A percentile compares a stretch with the other conserved stretches of the same genome.
Conservation (phyloP, 75 land plant genomes). For the Pinus tabuliformis region DNA sequence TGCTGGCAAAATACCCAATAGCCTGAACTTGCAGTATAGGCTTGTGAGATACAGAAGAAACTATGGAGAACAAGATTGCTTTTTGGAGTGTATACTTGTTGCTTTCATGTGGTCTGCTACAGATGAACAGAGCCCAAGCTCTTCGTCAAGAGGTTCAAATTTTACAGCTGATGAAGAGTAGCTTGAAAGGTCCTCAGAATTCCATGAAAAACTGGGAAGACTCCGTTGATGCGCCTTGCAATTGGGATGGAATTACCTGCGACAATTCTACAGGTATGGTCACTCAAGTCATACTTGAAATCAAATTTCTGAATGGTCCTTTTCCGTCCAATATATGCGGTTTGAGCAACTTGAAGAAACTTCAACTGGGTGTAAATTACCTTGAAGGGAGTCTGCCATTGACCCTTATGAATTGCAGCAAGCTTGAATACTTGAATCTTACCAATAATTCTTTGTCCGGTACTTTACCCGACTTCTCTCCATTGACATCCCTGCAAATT, state of each 20-base stretch:
- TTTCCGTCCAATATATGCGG: background rate
- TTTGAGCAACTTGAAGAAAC: background rate
- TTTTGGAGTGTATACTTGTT: background rate
- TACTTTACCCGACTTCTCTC: slow-evolving; percentile 41
- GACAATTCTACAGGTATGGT: slow-evolving; percentile 25
- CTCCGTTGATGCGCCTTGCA: slow-evolving; percentile 25
- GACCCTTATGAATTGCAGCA: slow-evolving; percentile 21
- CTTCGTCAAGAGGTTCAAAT: background rate
- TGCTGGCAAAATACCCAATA: background rate
- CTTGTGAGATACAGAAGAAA: background rate
- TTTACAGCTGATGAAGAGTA: slow-evolving; percentile 3
- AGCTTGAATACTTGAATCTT: slow-evolving; percentile 36
- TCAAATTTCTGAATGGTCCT: background rate
- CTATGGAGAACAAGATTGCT: background rate
- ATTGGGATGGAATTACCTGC: slow-evolving; percentile 67
- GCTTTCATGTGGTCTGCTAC: background rate
- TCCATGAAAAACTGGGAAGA: slow-evolving; percentile 11
- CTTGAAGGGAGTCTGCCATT: slow-evolving; percentile 19
- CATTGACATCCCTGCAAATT: slow-evolving; percentile 18
- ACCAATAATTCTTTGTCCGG: slow-evolving; percentile 23
- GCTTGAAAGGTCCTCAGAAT: slow-evolving; percentile 25
- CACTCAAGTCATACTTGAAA: slow-evolving; percentile 30
- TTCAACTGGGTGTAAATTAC: slow-evolving; percentile 38
- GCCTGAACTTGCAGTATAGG: background rate
- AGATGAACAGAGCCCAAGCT: background rate